Conservation (phyloP, 352 stramenopile species). For the Thraustochytrium sp. region DNA sequence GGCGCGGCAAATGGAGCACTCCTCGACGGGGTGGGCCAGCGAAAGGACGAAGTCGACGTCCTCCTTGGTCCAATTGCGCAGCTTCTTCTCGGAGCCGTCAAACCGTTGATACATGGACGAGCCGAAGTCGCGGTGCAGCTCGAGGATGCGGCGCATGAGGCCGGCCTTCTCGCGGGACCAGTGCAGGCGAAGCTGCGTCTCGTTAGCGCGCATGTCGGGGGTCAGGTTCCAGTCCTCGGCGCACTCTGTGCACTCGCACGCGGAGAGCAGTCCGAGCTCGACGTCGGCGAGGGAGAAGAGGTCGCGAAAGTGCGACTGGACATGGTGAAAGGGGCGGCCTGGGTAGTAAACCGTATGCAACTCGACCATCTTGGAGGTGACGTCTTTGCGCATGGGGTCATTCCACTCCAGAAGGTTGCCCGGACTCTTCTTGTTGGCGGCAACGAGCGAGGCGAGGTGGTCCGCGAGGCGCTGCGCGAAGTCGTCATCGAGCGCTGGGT, state of each 20-base stretch:
- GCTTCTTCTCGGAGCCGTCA: background rate
- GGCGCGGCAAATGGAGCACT: background rate
- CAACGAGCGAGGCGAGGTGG: background rate
- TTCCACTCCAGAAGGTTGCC: background rate
- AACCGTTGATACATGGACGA: background rate
- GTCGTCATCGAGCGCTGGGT: background rate
- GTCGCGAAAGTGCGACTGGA: background rate
- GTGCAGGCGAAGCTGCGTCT: background rate
- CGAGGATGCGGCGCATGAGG: background rate
- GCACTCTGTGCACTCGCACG: conserved; percentile 1
- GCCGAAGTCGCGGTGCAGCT: background rate
- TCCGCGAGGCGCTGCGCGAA: background rate
- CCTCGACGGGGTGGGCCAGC: background rate
- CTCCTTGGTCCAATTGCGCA: conserved; percentile 11
- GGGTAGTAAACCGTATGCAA: background rate
- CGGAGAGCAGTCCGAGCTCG: background rate
- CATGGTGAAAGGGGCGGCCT: conserved; percentile 6
- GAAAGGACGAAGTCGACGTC: background rate
- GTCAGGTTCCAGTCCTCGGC: background rate
- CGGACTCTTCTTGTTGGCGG: background rate
- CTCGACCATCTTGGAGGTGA: background rate
- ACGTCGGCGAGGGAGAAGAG: conserved; percentile 21
- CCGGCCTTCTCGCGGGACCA: conserved; percentile 18
- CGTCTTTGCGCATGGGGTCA: background rate
- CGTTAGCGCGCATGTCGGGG: background rate